Evolutionary conservation across 768 basidiomycete species (phyloP), one percentile per base, ranked within the genome.

Genomic region (Trametes maxima): DNA sequence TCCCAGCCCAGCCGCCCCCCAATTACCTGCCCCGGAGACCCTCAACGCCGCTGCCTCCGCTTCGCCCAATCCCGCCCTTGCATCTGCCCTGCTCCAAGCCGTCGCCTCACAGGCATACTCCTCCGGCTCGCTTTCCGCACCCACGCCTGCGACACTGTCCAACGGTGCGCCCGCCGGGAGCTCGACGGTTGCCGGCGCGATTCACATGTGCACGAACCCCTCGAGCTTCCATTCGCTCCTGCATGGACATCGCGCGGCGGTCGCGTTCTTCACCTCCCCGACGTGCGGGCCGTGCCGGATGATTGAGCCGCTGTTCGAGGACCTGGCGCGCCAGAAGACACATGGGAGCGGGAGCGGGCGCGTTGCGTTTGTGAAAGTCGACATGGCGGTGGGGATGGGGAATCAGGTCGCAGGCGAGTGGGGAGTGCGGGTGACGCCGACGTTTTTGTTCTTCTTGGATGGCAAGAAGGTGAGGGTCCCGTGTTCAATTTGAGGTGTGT

Each of bases 401-500:
- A 68, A 73, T 3, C 76, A 77, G 54, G 74, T 96, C 16, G 90
- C 88, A 0, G 62, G 73, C 1, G 78, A 86, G 71, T 90, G 83
- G 76, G 78, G 82, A 14, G 84, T 97, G 1, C 73, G 80, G 16
- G 94, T 82, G 17, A 96, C 92, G 2, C 95, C 95, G 5, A 95
- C 93, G 0, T 96, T 98, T 69, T 76, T 90, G 42, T 95, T 97
- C 76, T 98, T 94, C 77, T 73, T 87, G 62, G 80, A 90, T 60
- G 92, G 88, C 1, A 78, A 81, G 52, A 86, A 90, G 85, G 90
- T 89, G 43, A 46, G 75, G 11, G 24, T 33, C 13, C 44, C 2
- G 60, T 2, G 47, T 49, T 13, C 1, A 1, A 39, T 21, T 10
- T 57, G 45, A 4, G n/a, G 8, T 12, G 36, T 24, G 5, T 28